A percentile compares a stretch with the other conserved stretches of the same genome.
phyloP scores from a whole-genome alignment of 495 filamentous ascomycete species.

The Tuber microsphaerosporum region DNA sequence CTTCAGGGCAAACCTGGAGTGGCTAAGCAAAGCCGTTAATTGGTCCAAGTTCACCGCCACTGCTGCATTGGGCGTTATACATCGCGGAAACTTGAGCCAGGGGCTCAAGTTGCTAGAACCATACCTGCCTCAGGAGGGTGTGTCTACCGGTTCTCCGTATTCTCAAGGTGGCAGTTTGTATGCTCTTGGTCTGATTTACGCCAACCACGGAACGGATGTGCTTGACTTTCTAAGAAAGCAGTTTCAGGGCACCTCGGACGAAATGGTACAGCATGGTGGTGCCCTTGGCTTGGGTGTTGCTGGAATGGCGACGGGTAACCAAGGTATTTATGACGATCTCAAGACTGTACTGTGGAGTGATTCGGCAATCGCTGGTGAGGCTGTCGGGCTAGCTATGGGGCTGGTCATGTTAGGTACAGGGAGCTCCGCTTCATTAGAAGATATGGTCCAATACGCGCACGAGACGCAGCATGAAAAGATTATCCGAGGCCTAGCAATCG shows the following conservation, averaged over 20 bases:
- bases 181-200: conserved; percentile 91
- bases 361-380: conserved; percentile 92
- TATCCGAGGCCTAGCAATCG: conserved; percentile 85
- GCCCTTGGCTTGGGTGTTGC: conserved; percentile 93
- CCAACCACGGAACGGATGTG: conserved; percentile 91
- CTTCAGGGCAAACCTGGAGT: conserved; percentile 94
- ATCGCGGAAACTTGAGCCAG: conserved; percentile 86
- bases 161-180: conserved; percentile 95
- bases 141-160: conserved; percentile 68
- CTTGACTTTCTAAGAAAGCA: conserved; percentile 78
- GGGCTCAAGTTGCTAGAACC: conserved; percentile 89
- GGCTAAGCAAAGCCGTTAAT: conserved; percentile 97
- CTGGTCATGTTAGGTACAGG: conserved; percentile 96
- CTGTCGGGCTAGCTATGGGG: conserved; percentile 90
- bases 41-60: conserved; percentile 99
- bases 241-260: conserved; percentile 79
- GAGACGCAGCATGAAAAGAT: conserved; percentile 99
- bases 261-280: conserved; percentile 95
- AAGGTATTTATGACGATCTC: conserved; percentile 84
- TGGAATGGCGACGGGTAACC: conserved; percentile 90
- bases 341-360: conserved; percentile 81
- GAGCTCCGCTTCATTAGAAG: conserved; percentile 78
- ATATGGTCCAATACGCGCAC: conserved; percentile 95
- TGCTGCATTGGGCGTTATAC: conserved; percentile 91
- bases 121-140: conserved; percentile 74